Evolutionary conservation across 441 rosid species (phyloP).

Genomic region (Gossypium trilobum): DNA sequence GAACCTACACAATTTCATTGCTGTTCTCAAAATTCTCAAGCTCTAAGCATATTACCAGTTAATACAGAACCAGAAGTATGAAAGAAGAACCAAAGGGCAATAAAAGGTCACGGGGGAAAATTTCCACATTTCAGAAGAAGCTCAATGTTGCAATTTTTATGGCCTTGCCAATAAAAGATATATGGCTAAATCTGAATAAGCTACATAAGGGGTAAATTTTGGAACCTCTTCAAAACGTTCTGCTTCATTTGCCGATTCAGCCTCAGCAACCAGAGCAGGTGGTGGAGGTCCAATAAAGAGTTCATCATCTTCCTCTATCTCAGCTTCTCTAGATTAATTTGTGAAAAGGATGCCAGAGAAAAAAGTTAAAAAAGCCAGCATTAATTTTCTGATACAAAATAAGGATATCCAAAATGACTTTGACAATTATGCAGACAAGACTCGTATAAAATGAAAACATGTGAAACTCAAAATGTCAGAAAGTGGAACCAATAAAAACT

Average conservation of each 20-base stretch:
- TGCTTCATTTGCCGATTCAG: constrained; percentile 79
- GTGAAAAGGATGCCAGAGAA: constrained; percentile 8
- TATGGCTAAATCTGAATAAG: constrained; percentile 9
- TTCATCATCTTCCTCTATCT: constrained; percentile 70
- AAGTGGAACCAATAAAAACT: not conserved
- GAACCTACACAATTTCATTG: not conserved
- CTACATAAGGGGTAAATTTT: constrained; percentile 15
- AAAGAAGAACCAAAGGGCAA: not conserved
- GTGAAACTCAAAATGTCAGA: not conserved
- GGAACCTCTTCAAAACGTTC: constrained; percentile 91
- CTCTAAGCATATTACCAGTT: not conserved
- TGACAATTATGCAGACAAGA: not conserved
- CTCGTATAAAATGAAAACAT: not conserved
- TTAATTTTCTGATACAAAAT: not conserved
- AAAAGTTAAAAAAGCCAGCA: constrained; percentile 3
- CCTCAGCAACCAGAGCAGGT: constrained; percentile 86
- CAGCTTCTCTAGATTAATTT: constrained; percentile 57
- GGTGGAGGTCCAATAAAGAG: constrained; percentile 84
- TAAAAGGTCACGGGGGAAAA: not conserved
- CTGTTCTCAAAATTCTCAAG: not conserved
- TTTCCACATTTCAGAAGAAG: not conserved
- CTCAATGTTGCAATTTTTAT: not conserved
- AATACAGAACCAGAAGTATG: not conserved
- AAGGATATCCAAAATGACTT: not conserved
- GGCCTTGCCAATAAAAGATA: not conserved